Percentiles rank a stretch among this genome's conserved stretches.
Evolutionary conservation across 2,329 filamentous ascomycete genomes (phyloP).

Genomic region (Colletotrichum melonis): DNA sequence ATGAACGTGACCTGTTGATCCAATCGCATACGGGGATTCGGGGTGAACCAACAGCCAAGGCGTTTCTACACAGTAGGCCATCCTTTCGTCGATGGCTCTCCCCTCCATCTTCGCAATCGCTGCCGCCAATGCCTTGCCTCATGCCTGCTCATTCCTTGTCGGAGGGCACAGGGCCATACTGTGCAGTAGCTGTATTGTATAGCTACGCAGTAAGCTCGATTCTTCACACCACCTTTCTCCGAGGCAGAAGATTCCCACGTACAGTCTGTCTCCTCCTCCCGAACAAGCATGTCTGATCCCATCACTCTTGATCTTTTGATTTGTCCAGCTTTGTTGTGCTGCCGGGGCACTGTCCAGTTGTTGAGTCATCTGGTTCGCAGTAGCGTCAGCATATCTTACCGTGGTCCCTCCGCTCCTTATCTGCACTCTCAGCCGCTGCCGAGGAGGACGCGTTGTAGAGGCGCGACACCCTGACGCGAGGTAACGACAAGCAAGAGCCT

Average conservation of each 20-base stretch:
- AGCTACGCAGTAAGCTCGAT: constrained; percentile 17
- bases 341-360: background rate
- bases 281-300: background rate
- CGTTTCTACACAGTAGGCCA: background rate
- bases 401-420: background rate
- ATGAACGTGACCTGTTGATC: constrained; percentile 11
- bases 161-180: background rate
- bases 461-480: constrained; percentile 9
- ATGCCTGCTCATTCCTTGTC: background rate
- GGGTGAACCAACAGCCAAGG: constrained; percentile 20
- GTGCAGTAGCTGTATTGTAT: background rate
- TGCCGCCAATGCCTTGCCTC: background rate
- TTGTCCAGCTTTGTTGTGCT: background rate
- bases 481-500: background rate
- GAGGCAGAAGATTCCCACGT: background rate
- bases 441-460: background rate
- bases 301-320: background rate
- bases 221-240: constrained; percentile 27
- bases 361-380: constrained; percentile 12
- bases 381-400: background rate
- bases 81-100: background rate
- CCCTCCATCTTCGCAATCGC: constrained; percentile 1
- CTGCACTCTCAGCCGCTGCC: background rate
- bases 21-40: constrained; percentile 23
- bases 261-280: background rate